These are phyloP conservation scores for Ustilago tritici DNA, from an alignment of 1,284 basidiomycete species.

Conservation along the genomic window DNA sequence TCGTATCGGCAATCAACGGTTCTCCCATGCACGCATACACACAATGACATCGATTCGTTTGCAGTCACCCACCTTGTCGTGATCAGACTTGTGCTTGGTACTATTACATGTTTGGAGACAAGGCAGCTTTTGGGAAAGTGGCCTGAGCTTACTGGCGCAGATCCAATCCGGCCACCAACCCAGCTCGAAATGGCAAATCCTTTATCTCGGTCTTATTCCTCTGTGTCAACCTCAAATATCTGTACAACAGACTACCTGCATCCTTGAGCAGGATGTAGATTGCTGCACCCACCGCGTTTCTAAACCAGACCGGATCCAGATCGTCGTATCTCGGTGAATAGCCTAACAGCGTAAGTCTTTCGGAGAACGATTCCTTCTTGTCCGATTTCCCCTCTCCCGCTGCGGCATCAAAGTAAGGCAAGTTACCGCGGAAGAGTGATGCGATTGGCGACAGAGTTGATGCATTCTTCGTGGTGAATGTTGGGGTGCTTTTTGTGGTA, in stretches of 20 bases:
- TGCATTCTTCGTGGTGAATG: background rate
- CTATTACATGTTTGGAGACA: background rate
- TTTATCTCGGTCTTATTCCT: slow-evolving; percentile 44
- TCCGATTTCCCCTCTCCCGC: background rate
- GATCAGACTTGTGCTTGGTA: background rate
- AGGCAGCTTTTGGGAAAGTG: background rate
- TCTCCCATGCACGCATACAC: background rate
- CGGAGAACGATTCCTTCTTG: slow-evolving; percentile 5
- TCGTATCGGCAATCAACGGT: background rate
- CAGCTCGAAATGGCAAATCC: slow-evolving; percentile 58
- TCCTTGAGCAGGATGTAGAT: slow-evolving; percentile 63
- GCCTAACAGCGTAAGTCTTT: slow-evolving; percentile 23
- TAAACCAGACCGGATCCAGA: slow-evolving; percentile 64
- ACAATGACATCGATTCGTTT: background rate
- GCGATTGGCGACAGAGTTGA: slow-evolving; percentile 27
- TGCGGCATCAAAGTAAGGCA: slow-evolving; percentile 23
- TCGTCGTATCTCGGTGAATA: slow-evolving; percentile 46
- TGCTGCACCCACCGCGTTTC: slow-evolving; percentile 60
- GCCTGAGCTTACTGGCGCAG: slow-evolving; percentile 17
- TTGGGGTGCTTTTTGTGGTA: slow-evolving; percentile 31
- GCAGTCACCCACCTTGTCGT: too few relatives aligned
- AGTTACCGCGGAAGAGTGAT: slow-evolving; percentile 32
- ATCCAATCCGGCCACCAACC: slow-evolving; percentile 50
- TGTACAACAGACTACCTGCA: slow-evolving; percentile 46
- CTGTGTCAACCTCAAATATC: slow-evolving; percentile 54